Conservation (phyloP, 345 rosid species). For the Cardiospermum halicacabum region DNA sequence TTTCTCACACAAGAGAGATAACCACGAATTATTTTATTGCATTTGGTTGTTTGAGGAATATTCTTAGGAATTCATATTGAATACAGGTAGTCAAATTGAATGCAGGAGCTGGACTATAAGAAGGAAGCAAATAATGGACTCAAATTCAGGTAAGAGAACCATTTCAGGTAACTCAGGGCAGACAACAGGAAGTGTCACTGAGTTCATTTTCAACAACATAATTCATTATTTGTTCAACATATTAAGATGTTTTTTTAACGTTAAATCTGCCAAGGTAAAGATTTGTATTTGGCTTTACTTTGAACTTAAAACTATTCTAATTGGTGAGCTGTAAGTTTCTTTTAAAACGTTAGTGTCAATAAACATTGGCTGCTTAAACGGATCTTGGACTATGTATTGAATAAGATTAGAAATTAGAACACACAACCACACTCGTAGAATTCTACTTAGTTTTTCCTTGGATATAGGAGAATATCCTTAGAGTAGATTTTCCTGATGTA, state of each 20-base stretch:
- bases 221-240: not conserved
- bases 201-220: not conserved
- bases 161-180: not conserved
- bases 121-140: constrained; percentile 87
- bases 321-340: not conserved
- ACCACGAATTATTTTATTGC: constrained; percentile 6
- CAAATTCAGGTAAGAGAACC: constrained; percentile 68
- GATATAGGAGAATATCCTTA: not conserved
- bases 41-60: constrained; percentile 38
- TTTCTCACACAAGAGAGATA: constrained; percentile 3
- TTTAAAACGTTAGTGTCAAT: not conserved
- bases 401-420: not conserved
- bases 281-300: not conserved
- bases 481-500: not conserved
- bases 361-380: not conserved
- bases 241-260: not conserved
- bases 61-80: constrained; percentile 94
- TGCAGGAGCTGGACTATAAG: constrained; percentile 99
- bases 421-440: not conserved
- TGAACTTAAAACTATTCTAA: not conserved
- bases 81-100: constrained; percentile 98
- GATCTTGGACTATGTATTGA: not conserved
- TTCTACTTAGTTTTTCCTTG: not conserved
- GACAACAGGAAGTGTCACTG: not conserved
- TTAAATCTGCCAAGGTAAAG: not conserved